Evolutionary conservation across 768 basidiomycete genomes (phyloP).

Genomic region (Leccinum longicurvipes): DNA sequence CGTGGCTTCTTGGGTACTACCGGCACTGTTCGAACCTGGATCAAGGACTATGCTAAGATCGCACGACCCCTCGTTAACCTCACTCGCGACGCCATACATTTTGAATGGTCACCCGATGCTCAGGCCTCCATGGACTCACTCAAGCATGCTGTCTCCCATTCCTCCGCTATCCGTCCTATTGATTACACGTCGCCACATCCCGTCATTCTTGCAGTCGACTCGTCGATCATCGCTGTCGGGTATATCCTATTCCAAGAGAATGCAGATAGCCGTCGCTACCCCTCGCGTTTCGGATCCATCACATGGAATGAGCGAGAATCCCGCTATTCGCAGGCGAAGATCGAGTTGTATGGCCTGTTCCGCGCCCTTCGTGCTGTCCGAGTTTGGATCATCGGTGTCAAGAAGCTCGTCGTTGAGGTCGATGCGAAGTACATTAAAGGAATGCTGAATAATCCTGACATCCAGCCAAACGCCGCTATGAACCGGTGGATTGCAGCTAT

Average conservation of each 20-base stretch:
- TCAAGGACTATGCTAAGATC: constrained; percentile 26
- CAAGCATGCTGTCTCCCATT: constrained; percentile 14
- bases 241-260: too few species aligned
- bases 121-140: constrained; percentile 7
- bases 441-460: constrained; percentile 35
- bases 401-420: too few species aligned
- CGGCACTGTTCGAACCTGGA: too few species aligned
- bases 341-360: constrained; percentile 31
- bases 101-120: constrained; percentile 8
- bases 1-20: too few species aligned
- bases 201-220: constrained; percentile 22
- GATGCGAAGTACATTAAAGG: constrained; percentile 39
- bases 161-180: constrained; percentile 7
- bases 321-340: constrained; percentile 19
- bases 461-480: constrained; percentile 33
- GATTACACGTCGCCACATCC: constrained; percentile 7
- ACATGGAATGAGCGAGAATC: too few species aligned
- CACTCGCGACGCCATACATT: constrained; percentile 22
- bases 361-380: constrained; percentile 20
- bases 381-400: constrained; percentile 28
- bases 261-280: too few species aligned
- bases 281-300: too few species aligned
- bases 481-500: too few species aligned
- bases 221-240: constrained; percentile 30
- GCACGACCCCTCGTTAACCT: constrained; percentile 26